Conservation (phyloP, 495 filamentous ascomycete species). For the Tuber indicum region DNA sequence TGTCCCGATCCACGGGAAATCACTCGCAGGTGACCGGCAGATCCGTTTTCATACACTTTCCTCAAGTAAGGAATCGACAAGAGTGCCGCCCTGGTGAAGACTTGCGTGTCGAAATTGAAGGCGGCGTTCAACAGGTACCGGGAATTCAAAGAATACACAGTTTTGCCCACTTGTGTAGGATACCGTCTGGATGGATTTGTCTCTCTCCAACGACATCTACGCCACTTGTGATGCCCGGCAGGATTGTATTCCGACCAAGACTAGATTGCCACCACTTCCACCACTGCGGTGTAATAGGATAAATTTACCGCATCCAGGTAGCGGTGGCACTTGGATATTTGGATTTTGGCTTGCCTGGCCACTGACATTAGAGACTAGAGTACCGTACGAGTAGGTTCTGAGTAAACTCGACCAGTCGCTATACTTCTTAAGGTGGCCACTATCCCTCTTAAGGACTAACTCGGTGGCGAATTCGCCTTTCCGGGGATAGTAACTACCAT, state of each 20-base stretch:
- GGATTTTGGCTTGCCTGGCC: conserved; percentile 58
- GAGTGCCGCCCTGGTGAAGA: conserved; percentile 55
- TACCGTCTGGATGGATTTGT: conserved; percentile 58
- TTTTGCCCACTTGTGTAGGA: conserved; percentile 69
- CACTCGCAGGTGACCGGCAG: conserved; percentile 49
- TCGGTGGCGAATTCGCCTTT: too few species aligned
- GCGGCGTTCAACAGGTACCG: conserved; percentile 7
- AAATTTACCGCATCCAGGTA: conserved; percentile 63
- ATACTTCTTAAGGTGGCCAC: too few species aligned
- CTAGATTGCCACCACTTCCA: conserved; percentile 6
- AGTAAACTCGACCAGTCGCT: too few species aligned
- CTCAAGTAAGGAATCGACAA: conserved; percentile 49
- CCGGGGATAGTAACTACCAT: too few species aligned
- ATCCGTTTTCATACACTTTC: conserved; percentile 62
- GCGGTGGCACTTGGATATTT: conserved; percentile 76
- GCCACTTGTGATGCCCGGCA: too few species aligned
- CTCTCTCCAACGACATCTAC: too few species aligned
- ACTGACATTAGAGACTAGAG: conserved; percentile 57
- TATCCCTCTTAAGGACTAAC: too few species aligned
- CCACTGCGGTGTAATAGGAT: conserved; percentile 49
- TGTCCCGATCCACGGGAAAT: conserved; percentile 47
- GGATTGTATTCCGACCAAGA: neutral
- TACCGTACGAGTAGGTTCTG: too few species aligned
- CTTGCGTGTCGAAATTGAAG: conserved; percentile 47
- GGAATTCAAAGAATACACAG: neutral